phyloP scores from a whole-genome alignment of 345 rosid genomes.

The Aurinia saxatilis region DNA sequence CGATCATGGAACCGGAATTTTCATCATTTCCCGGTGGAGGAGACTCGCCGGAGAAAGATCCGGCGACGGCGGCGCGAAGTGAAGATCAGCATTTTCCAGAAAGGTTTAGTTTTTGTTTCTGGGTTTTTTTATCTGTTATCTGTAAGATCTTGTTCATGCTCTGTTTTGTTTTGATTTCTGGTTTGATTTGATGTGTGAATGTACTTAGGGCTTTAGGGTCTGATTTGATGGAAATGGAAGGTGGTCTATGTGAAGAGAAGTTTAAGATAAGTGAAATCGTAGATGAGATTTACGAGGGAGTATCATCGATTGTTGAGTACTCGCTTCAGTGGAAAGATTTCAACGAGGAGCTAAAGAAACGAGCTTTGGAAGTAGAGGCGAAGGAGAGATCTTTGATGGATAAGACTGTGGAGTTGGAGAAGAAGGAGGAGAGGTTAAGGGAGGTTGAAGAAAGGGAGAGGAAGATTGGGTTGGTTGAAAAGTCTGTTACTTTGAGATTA shows the following conservation, averaged over 20 bases:
- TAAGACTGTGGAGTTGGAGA: not conserved
- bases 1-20: not conserved
- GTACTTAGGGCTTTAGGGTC: not conserved
- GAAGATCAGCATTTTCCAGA: not conserved
- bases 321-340: not conserved
- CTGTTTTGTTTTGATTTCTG: not conserved
- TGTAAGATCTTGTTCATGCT: not conserved
- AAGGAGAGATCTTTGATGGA: not conserved
- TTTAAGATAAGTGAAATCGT: not conserved
- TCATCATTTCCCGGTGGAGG: not conserved
- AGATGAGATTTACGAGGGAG: not conserved
- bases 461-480: conserved; percentile 3
- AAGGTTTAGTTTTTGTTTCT: not conserved
- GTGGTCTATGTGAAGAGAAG: not conserved
- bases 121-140: not conserved
- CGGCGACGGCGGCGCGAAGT: not conserved
- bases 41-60: not conserved
- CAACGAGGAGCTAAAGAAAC: not conserved
- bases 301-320: not conserved
- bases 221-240: not conserved
- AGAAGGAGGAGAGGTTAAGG: not conserved
- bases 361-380: not conserved
- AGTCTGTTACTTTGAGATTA: not conserved
- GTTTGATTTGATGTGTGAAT: not conserved
- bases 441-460: not conserved